These are phyloP conservation scores for Leccinum subtestaceum DNA, from an alignment of 768 basidiomycete genomes.

Conservation along the genomic window DNA sequence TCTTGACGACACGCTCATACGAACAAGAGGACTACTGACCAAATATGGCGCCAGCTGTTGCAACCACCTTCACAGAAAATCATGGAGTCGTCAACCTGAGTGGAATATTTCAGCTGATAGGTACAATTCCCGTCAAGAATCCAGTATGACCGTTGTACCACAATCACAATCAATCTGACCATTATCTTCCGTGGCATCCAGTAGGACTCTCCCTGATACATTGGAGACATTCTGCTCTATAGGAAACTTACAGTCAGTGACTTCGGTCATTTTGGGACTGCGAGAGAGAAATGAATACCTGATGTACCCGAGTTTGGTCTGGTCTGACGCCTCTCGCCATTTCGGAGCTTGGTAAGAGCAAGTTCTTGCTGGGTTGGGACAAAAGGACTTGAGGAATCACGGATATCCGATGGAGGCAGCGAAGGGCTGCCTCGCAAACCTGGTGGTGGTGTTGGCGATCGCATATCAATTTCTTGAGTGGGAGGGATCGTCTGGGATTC, in stretches of 20 bases:
- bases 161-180: slow-evolving; percentile 66
- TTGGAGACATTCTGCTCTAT: slow-evolving; percentile 2
- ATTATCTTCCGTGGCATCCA: slow-evolving; percentile 28
- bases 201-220: background rate
- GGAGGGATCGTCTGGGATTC: slow-evolving; percentile 49
- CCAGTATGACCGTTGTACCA: slow-evolving; percentile 45
- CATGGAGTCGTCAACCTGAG: slow-evolving; percentile 53
- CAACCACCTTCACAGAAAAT: slow-evolving; percentile 75
- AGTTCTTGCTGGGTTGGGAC: slow-evolving; percentile 23
- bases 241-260: slow-evolving; percentile 33
- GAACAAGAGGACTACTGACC: slow-evolving; percentile 42
- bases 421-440: slow-evolving; percentile 10
- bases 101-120: background rate
- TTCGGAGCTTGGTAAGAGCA: slow-evolving; percentile 14
- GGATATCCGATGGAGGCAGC: slow-evolving; percentile 30
- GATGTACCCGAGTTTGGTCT: slow-evolving; percentile 47
- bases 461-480: slow-evolving; percentile 31
- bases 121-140: background rate
- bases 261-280: slow-evolving; percentile 16
- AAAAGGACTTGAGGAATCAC: slow-evolving; percentile 14
- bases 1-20: background rate
- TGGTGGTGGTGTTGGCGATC: slow-evolving; percentile 25
- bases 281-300: slow-evolving; percentile 29
- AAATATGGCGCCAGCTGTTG: slow-evolving; percentile 70
- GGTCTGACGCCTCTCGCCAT: slow-evolving; percentile 5